phyloP scores from a whole-genome alignment of 768 basidiomycete species.

The Mycena vulgaris region DNA sequence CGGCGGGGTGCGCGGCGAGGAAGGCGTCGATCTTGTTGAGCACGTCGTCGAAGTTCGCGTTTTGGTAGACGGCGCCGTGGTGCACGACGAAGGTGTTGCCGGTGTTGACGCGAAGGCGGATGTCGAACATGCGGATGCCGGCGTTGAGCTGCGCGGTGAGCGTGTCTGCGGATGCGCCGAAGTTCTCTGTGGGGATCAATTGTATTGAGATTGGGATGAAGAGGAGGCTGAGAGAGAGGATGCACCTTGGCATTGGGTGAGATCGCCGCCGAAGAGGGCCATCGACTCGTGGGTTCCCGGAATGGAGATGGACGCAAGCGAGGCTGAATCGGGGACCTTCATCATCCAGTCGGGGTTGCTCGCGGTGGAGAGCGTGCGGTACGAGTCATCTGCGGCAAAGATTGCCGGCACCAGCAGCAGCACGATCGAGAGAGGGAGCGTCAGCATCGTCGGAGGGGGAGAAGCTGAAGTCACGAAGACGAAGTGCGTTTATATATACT shows the following conservation, averaged over 20 bases:
- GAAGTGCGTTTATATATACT: too few species aligned
- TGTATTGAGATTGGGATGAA: not conserved
- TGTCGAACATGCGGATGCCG: conserved; percentile 37
- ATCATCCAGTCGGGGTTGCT: conserved; percentile 38
- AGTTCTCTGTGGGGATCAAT: conserved; percentile 25
- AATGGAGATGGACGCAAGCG: conserved; percentile 32
- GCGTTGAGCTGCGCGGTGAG: conserved; percentile 37
- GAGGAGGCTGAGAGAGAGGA: too few species aligned
- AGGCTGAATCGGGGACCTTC: conserved; percentile 15
- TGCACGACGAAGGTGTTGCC: conserved; percentile 32
- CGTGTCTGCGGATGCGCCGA: conserved; percentile 25
- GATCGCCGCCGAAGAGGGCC: conserved; percentile 33
- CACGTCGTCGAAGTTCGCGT: conserved; percentile 39
- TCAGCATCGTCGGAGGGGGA: conserved; percentile 3
- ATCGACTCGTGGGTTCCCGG: conserved; percentile 36
- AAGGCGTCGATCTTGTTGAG: conserved; percentile 30
- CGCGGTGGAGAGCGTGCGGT: conserved; percentile 32
- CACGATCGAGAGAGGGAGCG: conserved; percentile 14
- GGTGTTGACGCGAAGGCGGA: conserved; percentile 31
- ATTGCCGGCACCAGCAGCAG: conserved; percentile 19
- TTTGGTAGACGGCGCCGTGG: conserved; percentile 37
- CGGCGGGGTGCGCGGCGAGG: conserved; percentile 30
- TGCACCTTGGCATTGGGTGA: conserved; percentile 34
- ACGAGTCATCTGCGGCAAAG: conserved; percentile 29
- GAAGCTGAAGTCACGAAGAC: not conserved